A percentile compares a stretch with the other conserved stretches of the same genome.
Evolutionary conservation across 768 basidiomycete species (phyloP).

Genomic region (Clitopilus passeckerianus): DNA sequence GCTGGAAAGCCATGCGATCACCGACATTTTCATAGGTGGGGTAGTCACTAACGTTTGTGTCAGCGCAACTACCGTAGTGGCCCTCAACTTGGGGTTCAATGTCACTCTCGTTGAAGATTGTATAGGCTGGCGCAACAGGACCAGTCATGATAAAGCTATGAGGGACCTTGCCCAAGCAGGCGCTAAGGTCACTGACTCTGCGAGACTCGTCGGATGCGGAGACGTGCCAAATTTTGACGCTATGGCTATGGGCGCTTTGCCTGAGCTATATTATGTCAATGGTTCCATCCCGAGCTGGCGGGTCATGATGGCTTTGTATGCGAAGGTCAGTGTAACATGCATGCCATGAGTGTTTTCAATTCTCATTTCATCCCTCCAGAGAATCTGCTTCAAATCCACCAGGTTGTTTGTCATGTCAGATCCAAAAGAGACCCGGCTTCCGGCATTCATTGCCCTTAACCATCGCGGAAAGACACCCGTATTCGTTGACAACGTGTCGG

Average conservation of each 20-base stretch:
- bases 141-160: constrained; percentile 17
- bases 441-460: constrained; percentile 20
- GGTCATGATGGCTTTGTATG: constrained; percentile 21
- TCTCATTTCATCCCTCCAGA: constrained; percentile 6
- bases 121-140: constrained; percentile 18
- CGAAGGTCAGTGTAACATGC: constrained; percentile 14
- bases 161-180: constrained; percentile 11
- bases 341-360: not conserved
- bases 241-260: constrained; percentile 4
- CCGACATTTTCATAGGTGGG: constrained; percentile 16
- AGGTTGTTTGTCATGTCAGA: constrained; percentile 20
- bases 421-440: constrained; percentile 19
- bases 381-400: constrained; percentile 11
- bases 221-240: not conserved
- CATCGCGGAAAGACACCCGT: constrained; percentile 23
- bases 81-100: constrained; percentile 11
- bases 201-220: not conserved
- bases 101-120: constrained; percentile 18
- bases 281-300: constrained; percentile 23
- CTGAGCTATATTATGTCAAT: constrained; percentile 21
- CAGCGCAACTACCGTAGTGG: constrained; percentile 17
- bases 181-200: not conserved
- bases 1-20: constrained; percentile 11
- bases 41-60: constrained; percentile 21
- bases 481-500: constrained; percentile 12